A percentile compares a stretch with the other conserved stretches of the same genome.
These are phyloP conservation scores for Epichloe sylvatica DNA, from an alignment of 2,329 filamentous ascomycete genomes.

Conservation along the genomic window DNA sequence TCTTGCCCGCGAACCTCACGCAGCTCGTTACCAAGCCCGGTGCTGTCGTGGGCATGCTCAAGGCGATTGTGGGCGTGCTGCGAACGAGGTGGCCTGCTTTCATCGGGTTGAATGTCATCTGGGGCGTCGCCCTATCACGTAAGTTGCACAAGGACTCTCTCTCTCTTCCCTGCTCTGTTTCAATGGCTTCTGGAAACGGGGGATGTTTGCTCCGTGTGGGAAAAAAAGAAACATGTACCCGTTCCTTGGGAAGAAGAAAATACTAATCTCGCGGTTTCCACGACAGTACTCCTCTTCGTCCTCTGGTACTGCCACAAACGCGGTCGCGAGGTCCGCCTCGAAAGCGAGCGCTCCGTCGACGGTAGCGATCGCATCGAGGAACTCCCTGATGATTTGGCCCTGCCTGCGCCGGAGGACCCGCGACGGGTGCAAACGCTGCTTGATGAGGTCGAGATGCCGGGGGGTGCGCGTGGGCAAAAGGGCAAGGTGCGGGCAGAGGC, in stretches of 20 bases:
- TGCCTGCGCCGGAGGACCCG: conserved; percentile 17
- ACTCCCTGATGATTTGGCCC: conserved; percentile 32
- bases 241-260: too few species aligned
- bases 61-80: conserved; percentile 80
- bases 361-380: conserved; percentile 32
- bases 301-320: conserved; percentile 98
- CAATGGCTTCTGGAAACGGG: too few species aligned
- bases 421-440: background rate
- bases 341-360: conserved; percentile 35
- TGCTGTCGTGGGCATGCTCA: conserved; percentile 70
- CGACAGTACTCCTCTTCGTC: conserved; percentile 69
- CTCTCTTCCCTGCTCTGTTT: background rate
- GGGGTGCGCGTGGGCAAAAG: background rate
- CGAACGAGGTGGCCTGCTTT: conserved; percentile 82
- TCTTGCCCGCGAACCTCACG: conserved; percentile 59
- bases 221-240: too few species aligned
- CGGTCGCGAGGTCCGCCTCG: conserved; percentile 70
- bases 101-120: conserved; percentile 79
- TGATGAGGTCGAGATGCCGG: background rate
- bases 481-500: background rate
- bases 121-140: conserved; percentile 81
- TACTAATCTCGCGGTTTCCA: background rate
- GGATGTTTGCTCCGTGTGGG: too few species aligned
- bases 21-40: conserved; percentile 75
- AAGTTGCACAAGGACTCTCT: conserved; percentile 22